Conservation (phyloP, 2,329 filamentous ascomycete species). For the Ophiocordyceps unilateralis region DNA sequence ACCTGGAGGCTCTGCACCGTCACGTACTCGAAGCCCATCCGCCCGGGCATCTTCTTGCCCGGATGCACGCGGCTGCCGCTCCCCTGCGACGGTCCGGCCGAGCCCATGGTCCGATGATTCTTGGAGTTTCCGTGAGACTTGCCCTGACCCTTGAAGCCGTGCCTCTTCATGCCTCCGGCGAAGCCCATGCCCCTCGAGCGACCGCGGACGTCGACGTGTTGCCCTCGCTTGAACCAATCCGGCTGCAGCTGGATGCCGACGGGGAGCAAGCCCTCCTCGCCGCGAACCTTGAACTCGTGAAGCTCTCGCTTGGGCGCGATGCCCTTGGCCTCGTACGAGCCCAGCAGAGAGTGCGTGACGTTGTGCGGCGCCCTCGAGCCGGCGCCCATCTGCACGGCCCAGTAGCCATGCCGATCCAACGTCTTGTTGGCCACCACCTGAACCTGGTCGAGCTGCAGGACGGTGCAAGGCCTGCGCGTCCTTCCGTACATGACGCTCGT, state of each 20-base stretch:
- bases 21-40: constrained; percentile 79
- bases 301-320: constrained; percentile 73
- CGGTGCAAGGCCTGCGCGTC: constrained; percentile 67
- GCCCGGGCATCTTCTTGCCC: constrained; percentile 94
- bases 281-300: constrained; percentile 72
- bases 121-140: constrained; percentile 91
- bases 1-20: constrained; percentile 88
- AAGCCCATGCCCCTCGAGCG: constrained; percentile 82
- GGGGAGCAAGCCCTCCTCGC: constrained; percentile 52
- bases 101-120: constrained; percentile 85
- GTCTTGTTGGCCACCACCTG: constrained; percentile 84
- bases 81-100: constrained; percentile 75
- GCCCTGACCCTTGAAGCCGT: constrained; percentile 76
- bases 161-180: constrained; percentile 93
- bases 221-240: constrained; percentile 82
- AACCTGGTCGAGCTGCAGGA: constrained; percentile 83
- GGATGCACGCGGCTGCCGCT: constrained; percentile 82
- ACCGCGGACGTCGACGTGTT: constrained; percentile 73
- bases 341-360: constrained; percentile 65
- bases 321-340: constrained; percentile 70
- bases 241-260: constrained; percentile 63
- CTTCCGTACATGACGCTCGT: constrained; percentile 74
- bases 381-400: constrained; percentile 74
- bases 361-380: constrained; percentile 61
- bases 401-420: constrained; percentile 68